These are phyloP conservation scores for Leccinellum rugosiceps DNA, from an alignment of 768 basidiomycete species.

Conservation along the genomic window DNA sequence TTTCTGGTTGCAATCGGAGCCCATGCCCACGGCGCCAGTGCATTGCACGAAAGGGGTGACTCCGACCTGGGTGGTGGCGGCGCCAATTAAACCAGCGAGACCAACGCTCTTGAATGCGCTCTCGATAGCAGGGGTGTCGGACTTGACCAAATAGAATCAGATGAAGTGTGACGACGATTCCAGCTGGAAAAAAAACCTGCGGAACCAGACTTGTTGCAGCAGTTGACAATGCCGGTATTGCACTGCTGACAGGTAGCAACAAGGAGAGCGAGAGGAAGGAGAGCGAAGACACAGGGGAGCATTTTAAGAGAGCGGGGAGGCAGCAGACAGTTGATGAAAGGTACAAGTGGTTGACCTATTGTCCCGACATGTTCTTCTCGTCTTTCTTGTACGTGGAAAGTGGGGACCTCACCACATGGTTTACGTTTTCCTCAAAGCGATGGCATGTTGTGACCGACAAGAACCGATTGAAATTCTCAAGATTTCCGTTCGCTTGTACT, in stretches of 20 bases:
- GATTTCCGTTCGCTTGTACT: too few species aligned
- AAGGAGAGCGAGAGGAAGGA: constrained; percentile 17
- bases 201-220: constrained; percentile 6
- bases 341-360: neutral
- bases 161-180: too few species aligned
- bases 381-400: neutral
- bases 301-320: neutral
- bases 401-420: neutral
- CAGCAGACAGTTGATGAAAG: neutral
- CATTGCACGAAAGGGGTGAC: too few species aligned
- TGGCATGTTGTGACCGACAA: too few species aligned
- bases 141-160: too few species aligned
- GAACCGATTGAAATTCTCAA: too few species aligned
- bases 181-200: neutral
- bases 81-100: too few species aligned
- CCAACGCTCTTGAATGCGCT: too few species aligned
- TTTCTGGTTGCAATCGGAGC: too few species aligned
- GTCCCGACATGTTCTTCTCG: neutral
- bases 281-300: constrained; percentile 18
- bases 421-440: neutral
- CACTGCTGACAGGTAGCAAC: constrained; percentile 13
- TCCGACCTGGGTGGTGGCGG: too few species aligned
- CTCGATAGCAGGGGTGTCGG: too few species aligned
- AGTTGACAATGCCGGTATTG: constrained; percentile 1
- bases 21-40: too few species aligned